Base-by-base conservation (phyloP, 2,329 filamentous ascomycete species). In the Fusarium verrucosum region DNA sequence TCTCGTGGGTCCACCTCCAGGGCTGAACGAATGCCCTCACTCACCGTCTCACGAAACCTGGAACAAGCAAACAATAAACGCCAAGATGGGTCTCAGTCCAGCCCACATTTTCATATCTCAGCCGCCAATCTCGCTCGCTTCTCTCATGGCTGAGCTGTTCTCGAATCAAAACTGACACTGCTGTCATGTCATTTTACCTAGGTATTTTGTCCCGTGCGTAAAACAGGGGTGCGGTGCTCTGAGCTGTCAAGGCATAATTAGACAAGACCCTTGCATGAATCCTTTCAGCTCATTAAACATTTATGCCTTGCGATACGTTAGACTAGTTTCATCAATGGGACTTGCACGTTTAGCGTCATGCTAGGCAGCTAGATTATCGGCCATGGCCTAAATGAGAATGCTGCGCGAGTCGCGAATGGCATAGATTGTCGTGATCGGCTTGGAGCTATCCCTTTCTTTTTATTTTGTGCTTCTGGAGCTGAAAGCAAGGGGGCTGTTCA, bases 11-110 rank as follows among this genome's bases (percentile, higher is more conserved):
- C 26, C 37, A 17, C n/a, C 20, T 33, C 16, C 23, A 47, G 47
- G 23, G 32, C 41, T 47, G 41, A 47, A 52, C 47, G n/a, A n/a
- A n/a, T n/a, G 40, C 17, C 49, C 40, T 51, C 40, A 51, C 19
- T n/a, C n/a, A n/a, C n/a, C n/a, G 9, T 32, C 30, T 47, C 42
- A 52, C n/a, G 9, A 49, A 52, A 32, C 33, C 26, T 23, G 5
- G 41, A 49, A 41, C 23, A 41, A 17, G n/a, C 10, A 49, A 49
- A 41, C 22, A 26, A 23, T n/a, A 20, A 40, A 36, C 16, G 45
- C 33, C 44, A 41, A 17, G 23, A 26, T 26, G 1, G 32, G 32
- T 26, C 42, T 30, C 32, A 33, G 10, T 37, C 47, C 22, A 50
- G 22, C 38, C 26, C 4, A 4, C 30, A 35, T 17, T 35, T 16